These are phyloP conservation scores for Aotearoamyces nothofagi DNA, from an alignment of 2,329 filamentous ascomycete genomes.

Conservation along the genomic window DNA sequence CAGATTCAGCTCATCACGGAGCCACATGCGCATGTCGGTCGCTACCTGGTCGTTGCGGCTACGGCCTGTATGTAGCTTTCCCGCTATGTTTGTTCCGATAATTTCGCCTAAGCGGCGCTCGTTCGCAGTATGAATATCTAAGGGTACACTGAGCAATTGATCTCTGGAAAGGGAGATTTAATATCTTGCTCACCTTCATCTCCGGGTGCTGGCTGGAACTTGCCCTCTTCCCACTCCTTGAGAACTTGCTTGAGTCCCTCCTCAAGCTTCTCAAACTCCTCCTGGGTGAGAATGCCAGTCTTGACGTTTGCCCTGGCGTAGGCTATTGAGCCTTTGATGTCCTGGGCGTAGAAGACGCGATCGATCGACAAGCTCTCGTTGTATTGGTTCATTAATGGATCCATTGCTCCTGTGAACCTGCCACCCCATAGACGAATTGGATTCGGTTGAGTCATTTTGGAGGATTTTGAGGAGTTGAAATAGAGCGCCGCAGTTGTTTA, in stretches of 20 bases:
- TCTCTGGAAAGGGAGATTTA: conserved; percentile 4
- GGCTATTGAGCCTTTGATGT: conserved; percentile 64
- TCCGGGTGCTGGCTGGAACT: conserved; percentile 30
- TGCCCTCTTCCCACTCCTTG: conserved; percentile 32
- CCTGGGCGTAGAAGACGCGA: conserved; percentile 59
- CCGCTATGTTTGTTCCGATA: conserved; percentile 70
- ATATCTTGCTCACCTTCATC: conserved; percentile 18
- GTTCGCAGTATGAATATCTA: conserved; percentile 53
- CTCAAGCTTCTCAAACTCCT: conserved; percentile 61
- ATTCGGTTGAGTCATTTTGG: conserved; percentile 1
- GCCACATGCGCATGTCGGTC: conserved; percentile 82
- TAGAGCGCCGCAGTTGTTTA: background rate
- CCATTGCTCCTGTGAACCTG: conserved; percentile 45
- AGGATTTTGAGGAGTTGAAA: background rate
- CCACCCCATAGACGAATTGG: background rate
- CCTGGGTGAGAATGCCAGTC: conserved; percentile 51
- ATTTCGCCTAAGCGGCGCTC: conserved; percentile 66
- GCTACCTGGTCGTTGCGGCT: conserved; percentile 85
- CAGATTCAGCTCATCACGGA: conserved; percentile 56
- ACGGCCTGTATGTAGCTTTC: conserved; percentile 80
- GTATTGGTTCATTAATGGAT: conserved; percentile 73
- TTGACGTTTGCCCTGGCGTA: conserved; percentile 66
- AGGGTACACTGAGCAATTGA: conserved; percentile 20
- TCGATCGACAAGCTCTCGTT: conserved; percentile 70
- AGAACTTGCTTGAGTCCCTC: conserved; percentile 42